A percentile compares a stretch with the other conserved stretches of the same genome.
Conservation (phyloP, 2,329 filamentous ascomycete species). For the Paecilomyces dactylethromorphus region DNA sequence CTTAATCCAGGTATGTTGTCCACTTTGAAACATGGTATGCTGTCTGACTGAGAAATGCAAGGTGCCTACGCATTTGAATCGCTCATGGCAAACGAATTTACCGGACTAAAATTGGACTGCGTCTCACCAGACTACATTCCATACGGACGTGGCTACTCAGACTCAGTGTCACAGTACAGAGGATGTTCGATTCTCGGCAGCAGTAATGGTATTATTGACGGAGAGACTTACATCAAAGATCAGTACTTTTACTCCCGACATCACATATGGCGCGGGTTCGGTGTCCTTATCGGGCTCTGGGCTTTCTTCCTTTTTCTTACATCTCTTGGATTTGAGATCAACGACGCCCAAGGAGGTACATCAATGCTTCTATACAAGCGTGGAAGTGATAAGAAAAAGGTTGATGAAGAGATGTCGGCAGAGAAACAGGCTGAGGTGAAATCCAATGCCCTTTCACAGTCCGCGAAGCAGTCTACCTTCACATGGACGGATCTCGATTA, state of each 20-base stretch:
- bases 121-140: slow-evolving; percentile 44
- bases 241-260: slow-evolving; percentile 48
- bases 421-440: slow-evolving; percentile 23
- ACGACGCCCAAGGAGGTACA: slow-evolving; percentile 21
- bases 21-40: neutral
- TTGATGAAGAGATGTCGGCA: neutral
- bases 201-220: slow-evolving; percentile 35
- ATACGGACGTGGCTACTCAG: slow-evolving; percentile 33
- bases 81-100: slow-evolving; percentile 63
- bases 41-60: neutral
- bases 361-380: slow-evolving; percentile 28
- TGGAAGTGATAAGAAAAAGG: slow-evolving; percentile 16
- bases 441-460: slow-evolving; percentile 36
- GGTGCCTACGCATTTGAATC: slow-evolving; percentile 61
- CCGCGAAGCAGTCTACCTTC: slow-evolving; percentile 60
- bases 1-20: slow-evolving; percentile 48
- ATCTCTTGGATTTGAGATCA: slow-evolving; percentile 65
- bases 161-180: slow-evolving; percentile 13
- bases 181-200: slow-evolving; percentile 26
- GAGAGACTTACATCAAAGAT: slow-evolving; percentile 47
- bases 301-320: slow-evolving; percentile 68
- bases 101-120: slow-evolving; percentile 48
- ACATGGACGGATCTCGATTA: slow-evolving; percentile 84
- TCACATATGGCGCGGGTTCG: slow-evolving; percentile 66
- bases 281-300: slow-evolving; percentile 69